Conservation (phyloP, 2,329 filamentous ascomycete genomes). For the Talaromyces sp. region DNA sequence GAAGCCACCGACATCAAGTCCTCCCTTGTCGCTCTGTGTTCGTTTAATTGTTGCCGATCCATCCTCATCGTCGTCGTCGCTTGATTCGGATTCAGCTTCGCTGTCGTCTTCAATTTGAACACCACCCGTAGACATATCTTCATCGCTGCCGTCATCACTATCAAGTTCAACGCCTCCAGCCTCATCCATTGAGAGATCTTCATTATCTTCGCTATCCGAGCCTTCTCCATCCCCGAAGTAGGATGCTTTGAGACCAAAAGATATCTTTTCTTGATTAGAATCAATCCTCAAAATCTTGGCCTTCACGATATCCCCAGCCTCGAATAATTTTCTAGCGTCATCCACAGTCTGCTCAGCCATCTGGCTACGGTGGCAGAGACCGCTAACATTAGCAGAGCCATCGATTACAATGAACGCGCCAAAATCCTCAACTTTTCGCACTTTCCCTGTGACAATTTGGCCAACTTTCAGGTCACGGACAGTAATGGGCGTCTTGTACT, state of each 20-base stretch:
- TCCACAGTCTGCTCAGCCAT: slow-evolving; percentile 81
- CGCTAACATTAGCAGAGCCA: slow-evolving; percentile 81
- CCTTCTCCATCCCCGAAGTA: slow-evolving; percentile 66
- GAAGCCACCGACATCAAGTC: slow-evolving; percentile 72
- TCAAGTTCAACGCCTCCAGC: slow-evolving; percentile 30
- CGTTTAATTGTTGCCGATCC: slow-evolving; percentile 44
- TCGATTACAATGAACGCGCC: slow-evolving; percentile 92
- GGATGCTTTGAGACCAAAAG: slow-evolving; percentile 87
- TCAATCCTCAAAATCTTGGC: slow-evolving; percentile 82
- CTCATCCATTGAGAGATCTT: slow-evolving; percentile 34
- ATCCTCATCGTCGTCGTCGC: slow-evolving; percentile 45
- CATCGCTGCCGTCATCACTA: slow-evolving; percentile 34
- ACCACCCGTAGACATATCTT: slow-evolving; percentile 39
- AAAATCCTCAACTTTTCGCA: slow-evolving; percentile 91
- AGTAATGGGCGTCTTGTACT: slow-evolving; percentile 70
- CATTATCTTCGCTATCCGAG: slow-evolving; percentile 42
- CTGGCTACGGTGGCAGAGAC: slow-evolving; percentile 86
- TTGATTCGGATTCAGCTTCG: slow-evolving; percentile 45
- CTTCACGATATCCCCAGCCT: slow-evolving; percentile 88
- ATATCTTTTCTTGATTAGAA: slow-evolving; percentile 70
- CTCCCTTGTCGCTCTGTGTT: slow-evolving; percentile 43
- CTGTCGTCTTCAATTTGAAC: slow-evolving; percentile 44
- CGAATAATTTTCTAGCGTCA: slow-evolving; percentile 86
- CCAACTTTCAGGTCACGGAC: slow-evolving; percentile 75
- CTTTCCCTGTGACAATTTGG: slow-evolving; percentile 80